phyloP scores from a whole-genome alignment of 768 basidiomycete species.

The Russula compacta region DNA sequence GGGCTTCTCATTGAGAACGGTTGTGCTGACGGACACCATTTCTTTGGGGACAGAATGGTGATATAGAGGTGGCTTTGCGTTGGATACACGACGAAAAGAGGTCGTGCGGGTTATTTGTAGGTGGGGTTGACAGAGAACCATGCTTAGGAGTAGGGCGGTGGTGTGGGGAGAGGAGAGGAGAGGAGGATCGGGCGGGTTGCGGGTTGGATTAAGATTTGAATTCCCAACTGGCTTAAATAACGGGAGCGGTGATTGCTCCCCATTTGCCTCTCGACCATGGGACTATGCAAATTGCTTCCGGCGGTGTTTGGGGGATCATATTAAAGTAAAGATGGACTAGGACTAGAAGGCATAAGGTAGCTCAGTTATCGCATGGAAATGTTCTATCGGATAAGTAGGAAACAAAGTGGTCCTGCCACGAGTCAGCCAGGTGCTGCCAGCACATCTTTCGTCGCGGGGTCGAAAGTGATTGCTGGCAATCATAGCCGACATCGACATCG shows the following conservation, averaged over 20 bases:
- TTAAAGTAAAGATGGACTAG: background rate
- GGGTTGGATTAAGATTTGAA: background rate
- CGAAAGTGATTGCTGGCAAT: background rate
- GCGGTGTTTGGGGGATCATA: background rate
- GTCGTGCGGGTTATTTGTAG: slow-evolving; percentile 13
- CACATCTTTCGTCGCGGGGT: background rate
- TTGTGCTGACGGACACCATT: slow-evolving; percentile 21
- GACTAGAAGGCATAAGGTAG: background rate
- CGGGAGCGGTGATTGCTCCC: background rate
- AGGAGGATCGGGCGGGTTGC: background rate
- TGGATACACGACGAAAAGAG: slow-evolving; percentile 14
- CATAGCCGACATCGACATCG: background rate
- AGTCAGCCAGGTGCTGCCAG: background rate
- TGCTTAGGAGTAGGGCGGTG: background rate
- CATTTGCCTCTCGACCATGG: background rate
- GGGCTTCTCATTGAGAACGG: slow-evolving; percentile 11
- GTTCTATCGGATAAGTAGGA: background rate
- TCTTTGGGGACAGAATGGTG: slow-evolving; percentile 2
- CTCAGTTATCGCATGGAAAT: background rate
- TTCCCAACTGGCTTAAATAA: background rate
- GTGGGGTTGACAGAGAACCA: slow-evolving; percentile 17
- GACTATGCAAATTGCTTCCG: background rate
- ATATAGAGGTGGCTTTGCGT: slow-evolving; percentile 6
- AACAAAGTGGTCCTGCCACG: background rate
- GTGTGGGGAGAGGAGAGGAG: background rate